Conservation (phyloP, 2,329 filamentous ascomycete genomes). For the Botryotinia globosa region DNA sequence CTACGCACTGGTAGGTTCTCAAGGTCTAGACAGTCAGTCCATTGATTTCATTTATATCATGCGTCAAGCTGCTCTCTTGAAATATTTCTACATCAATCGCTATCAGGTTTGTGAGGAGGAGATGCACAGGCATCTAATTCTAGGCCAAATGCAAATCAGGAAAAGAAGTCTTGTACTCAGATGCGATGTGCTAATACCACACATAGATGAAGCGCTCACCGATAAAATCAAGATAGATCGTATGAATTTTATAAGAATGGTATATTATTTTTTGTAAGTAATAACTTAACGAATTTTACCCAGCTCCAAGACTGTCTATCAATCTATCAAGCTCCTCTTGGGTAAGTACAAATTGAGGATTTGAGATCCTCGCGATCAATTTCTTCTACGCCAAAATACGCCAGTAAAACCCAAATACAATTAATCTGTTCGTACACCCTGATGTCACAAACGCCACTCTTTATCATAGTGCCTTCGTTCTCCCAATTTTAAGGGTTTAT, state of each 20-base stretch:
- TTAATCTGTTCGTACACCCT: neutral
- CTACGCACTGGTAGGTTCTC: neutral
- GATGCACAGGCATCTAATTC: neutral
- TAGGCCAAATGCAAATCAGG: neutral
- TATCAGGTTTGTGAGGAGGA: neutral
- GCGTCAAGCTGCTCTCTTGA: neutral
- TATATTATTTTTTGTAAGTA: neutral
- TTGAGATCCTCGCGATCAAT: neutral
- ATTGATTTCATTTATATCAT: neutral
- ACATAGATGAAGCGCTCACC: neutral
- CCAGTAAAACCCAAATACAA: neutral
- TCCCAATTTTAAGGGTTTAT: constrained; percentile 81
- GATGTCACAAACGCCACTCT: neutral
- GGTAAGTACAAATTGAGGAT: constrained; percentile 7
- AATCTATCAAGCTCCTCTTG: neutral
- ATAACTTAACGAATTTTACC: neutral
- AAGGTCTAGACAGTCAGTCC: neutral
- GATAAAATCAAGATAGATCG: neutral
- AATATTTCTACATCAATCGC: neutral
- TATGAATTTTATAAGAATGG: neutral
- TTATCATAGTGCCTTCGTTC: constrained; percentile 67
- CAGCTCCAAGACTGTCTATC: neutral
- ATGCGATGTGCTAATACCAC: neutral
- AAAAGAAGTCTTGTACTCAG: neutral
- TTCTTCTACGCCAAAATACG: neutral